Conservation (phyloP, 768 basidiomycete species). For the Pleurotus eryngii region DNA sequence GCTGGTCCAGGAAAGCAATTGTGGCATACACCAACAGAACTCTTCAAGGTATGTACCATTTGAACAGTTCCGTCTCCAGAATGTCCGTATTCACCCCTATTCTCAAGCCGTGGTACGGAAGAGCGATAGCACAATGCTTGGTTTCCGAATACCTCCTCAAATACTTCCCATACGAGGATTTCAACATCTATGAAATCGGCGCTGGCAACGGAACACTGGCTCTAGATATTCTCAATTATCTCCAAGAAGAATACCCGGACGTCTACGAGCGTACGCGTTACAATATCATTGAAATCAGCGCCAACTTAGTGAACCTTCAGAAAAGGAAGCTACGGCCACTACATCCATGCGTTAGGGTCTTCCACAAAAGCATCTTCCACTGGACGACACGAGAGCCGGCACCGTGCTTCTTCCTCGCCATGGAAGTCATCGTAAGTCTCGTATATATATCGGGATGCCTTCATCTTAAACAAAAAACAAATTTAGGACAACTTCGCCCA, state of each 20-base stretch:
- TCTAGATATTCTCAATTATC: constrained; percentile 77
- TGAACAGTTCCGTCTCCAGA: not conserved
- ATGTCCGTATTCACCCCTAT: too few relatives aligned
- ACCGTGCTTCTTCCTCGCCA: constrained; percentile 89
- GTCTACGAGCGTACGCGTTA: constrained; percentile 93
- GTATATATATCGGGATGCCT: not conserved
- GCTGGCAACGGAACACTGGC: constrained; percentile 97
- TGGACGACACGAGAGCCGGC: constrained; percentile 75
- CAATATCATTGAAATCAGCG: constrained; percentile 93
- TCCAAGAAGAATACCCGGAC: constrained; percentile 77
- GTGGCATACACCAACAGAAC: constrained; percentile 98
- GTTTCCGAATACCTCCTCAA: constrained; percentile 91
- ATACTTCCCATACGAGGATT: constrained; percentile 94
- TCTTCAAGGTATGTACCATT: constrained; percentile 77
- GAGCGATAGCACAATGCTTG: constrained; percentile 84
- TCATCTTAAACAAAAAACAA: not conserved
- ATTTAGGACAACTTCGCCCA: constrained; percentile 92
- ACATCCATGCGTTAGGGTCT: constrained; percentile 68
- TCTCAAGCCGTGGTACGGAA: constrained; percentile 88
- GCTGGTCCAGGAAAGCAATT: constrained; percentile 82
- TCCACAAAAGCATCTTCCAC: constrained; percentile 80
- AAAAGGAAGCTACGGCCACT: constrained; percentile 54
- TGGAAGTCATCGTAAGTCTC: constrained; percentile 89
- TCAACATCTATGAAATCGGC: constrained; percentile 95
- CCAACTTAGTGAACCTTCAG: constrained; percentile 72